A percentile compares a stretch with the other conserved stretches of the same genome.
These are phyloP conservation scores for Asterella californica DNA, from an alignment of 225 moss, liverwort and hornwort species.

Conservation along the genomic window DNA sequence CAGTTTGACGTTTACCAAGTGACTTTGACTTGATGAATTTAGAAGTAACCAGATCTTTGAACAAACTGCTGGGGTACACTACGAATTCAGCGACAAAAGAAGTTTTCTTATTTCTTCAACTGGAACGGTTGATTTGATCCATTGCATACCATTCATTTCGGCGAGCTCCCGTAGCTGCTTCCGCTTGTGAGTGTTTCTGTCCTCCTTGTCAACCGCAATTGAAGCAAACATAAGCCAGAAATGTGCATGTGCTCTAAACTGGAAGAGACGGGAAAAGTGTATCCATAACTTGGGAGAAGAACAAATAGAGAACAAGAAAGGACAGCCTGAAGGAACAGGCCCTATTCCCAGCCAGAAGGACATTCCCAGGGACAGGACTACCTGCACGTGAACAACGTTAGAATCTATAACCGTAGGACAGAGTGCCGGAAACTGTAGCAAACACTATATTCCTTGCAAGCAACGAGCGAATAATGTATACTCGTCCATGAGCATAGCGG, in stretches of 20 bases:
- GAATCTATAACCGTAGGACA: no score
- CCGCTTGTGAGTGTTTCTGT: constrained; percentile 73
- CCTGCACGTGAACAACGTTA: no score
- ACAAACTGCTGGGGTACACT: no score
- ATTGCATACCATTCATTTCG: constrained; percentile 74
- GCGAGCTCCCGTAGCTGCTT: constrained; percentile 86
- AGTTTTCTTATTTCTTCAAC: not conserved
- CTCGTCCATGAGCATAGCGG: no score
- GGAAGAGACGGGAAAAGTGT: not conserved
- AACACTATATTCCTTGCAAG: no score
- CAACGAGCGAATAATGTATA: no score
- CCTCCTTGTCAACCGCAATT: constrained; percentile 50
- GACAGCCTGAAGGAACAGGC: not conserved
- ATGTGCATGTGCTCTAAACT: not conserved
- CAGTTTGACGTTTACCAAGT: not conserved
- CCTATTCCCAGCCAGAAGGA: no score
- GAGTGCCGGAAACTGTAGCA: no score
- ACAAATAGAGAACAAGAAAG: not conserved
- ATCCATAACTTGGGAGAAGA: not conserved
- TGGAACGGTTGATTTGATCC: not conserved
- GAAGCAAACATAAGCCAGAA: not conserved
- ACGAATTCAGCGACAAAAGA: not conserved
- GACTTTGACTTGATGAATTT: not conserved
- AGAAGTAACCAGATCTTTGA: not conserved
- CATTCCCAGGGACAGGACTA: no score